Base-by-base conservation (phyloP, 164 flowering plant genomes). In the Houttuynia cordata region DNA sequence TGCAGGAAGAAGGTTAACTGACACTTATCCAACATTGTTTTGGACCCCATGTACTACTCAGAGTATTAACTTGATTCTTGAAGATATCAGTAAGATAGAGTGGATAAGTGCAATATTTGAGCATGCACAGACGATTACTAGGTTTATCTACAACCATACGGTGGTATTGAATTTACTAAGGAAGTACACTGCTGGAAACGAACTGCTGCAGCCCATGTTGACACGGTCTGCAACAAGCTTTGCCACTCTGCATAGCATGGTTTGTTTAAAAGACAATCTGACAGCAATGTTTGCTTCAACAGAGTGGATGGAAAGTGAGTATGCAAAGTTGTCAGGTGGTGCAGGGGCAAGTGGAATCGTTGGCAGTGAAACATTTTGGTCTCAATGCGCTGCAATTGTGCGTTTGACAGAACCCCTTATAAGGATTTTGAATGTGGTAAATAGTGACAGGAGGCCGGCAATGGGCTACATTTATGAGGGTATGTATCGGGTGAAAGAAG, bases 401-500 rank as follows among this genome's bases (percentile, higher is more conserved):
- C 78, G 58, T 52, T 59, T 91, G 64, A 78, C 79, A 10, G 76
- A 77, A 60, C 87, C 98, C 20, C 77, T 92, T 51, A 57, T 92
- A 67, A 75, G 80, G 39, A 62, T 84, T 53, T 57, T 82, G 68
- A 81, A 82, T 71, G 79, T 83, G 57, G 83, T 70, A 58, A 19
- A 73, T 53, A 76, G 83, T 67, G 73, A 73, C 74, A 78, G 74
- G 70, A 75, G 76, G 67, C 92, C 96, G 50, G 83, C 89, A 18
- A 85, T 85, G 91, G 95, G 87, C 20, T 87, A 81, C 69, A 73
- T 85, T 47, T 83, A 80, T 78, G 96, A 92, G 2, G 89, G 79
- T 62, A 69, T 92, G 51, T 85, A 83, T 58, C 79, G 80, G n/a
- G 91, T 78, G 12, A 91, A 88, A 69, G 88, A 82, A 77, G 64